phyloP scores from a whole-genome alignment of 2,329 filamentous ascomycete species.

The Colletotrichum spinosum region DNA sequence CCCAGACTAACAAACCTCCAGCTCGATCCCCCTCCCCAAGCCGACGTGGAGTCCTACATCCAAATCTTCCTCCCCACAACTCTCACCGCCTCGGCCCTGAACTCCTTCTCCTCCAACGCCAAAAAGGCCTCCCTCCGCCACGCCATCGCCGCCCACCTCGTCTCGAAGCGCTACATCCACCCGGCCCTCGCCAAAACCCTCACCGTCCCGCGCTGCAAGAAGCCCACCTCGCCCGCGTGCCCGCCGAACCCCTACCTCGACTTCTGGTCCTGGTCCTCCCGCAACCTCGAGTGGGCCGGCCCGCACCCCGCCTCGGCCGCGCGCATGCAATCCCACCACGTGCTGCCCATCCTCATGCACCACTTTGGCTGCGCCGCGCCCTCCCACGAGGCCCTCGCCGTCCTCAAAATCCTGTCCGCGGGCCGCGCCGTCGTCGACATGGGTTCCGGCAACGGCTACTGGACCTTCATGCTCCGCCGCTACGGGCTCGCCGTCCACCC shows the following conservation, averaged over 20 bases:
- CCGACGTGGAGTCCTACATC: constrained; percentile 75
- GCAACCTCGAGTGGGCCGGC: constrained; percentile 74
- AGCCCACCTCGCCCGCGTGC: constrained; percentile 45
- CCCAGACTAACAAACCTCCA: constrained; percentile 35
- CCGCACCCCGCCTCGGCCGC: constrained; percentile 64
- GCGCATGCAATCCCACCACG: constrained; percentile 71
- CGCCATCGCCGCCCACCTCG: constrained; percentile 67
- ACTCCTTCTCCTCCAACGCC: constrained; percentile 72
- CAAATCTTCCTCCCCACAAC: constrained; percentile 73
- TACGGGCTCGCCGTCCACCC: constrained; percentile 67
- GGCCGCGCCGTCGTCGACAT: constrained; percentile 71
- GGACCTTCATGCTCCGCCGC: constrained; percentile 76
- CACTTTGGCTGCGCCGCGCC: constrained; percentile 82
- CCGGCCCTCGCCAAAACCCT: constrained; percentile 51
- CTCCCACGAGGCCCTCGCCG: constrained; percentile 72
- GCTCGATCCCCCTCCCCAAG: constrained; percentile 60
- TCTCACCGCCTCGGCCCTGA: constrained; percentile 70
- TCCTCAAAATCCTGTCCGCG: constrained; percentile 68
- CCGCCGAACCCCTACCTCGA: constrained; percentile 73
- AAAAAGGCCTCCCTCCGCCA: constrained; percentile 70
- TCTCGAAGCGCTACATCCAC: constrained; percentile 63
- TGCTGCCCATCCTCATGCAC: constrained; percentile 80
- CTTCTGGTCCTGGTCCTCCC: constrained; percentile 75
- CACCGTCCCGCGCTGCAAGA: constrained; percentile 60
- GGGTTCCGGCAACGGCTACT: constrained; percentile 81